Evolutionary conservation across 805 yeast species (phyloP).

Genomic region (Wickerhamiella vanderwaltii): DNA sequence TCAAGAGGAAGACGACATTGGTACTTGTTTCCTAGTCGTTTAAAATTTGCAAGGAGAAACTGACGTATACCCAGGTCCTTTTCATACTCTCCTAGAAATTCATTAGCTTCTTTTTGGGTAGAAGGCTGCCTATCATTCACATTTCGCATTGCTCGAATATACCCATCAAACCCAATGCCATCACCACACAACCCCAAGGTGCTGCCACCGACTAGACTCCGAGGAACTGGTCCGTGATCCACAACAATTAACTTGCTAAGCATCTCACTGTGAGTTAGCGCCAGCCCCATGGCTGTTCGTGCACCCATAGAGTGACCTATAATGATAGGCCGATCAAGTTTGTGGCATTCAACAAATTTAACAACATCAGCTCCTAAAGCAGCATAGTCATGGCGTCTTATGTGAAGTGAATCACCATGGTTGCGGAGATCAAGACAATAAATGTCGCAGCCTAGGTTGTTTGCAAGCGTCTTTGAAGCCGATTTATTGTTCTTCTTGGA

Average conservation of each 20-base stretch:
- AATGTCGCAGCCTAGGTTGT: conserved; percentile 26
- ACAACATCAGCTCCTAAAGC: conserved; percentile 81
- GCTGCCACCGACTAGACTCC: too few species aligned
- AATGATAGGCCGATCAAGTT: conserved; percentile 26
- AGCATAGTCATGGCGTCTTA: conserved; percentile 59
- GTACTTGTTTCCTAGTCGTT: conserved; percentile 31
- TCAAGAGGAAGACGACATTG: conserved; percentile 58
- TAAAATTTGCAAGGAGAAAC: conserved; percentile 62
- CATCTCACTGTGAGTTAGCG: conserved; percentile 50
- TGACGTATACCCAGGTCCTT: conserved; percentile 49
- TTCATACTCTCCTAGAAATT: conserved; percentile 50
- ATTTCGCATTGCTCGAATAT: conserved; percentile 48
- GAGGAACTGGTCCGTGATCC: conserved; percentile 79
- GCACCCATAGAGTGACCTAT: conserved; percentile 60
- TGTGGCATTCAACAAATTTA: conserved; percentile 42
- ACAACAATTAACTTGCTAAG: conserved; percentile 59
- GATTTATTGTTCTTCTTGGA: conserved; percentile 67
- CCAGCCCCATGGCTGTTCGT: conserved; percentile 79
- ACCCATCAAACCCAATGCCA: conserved; percentile 59
- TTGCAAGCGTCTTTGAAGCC: conserved; percentile 42
- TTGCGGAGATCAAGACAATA: conserved; percentile 58
- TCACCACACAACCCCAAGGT: conserved; percentile 43
- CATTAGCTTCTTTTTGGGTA: conserved; percentile 55
- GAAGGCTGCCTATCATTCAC: conserved; percentile 39
- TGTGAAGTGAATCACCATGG: conserved; percentile 86